These are phyloP conservation scores for Gypsophila paniculata DNA, from an alignment of 179 eudicot species.

Conservation along the genomic window DNA sequence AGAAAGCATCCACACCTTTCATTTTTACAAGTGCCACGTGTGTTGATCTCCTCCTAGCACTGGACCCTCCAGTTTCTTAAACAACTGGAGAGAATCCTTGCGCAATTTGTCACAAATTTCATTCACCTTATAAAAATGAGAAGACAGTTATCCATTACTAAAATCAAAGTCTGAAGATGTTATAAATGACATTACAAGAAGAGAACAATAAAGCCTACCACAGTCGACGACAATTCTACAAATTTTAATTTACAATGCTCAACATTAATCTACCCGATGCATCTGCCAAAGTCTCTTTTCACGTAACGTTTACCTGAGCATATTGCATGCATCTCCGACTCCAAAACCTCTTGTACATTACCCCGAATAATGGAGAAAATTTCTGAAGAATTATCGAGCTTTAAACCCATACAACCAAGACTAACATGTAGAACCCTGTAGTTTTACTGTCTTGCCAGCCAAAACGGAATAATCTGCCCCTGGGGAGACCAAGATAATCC, in stretches of 20 bases:
- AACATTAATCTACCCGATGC: neutral
- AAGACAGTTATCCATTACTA: too few relatives aligned
- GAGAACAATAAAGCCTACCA: neutral
- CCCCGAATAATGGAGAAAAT: neutral
- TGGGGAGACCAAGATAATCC: conserved; percentile 35
- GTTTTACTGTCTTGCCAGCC: conserved; percentile 39
- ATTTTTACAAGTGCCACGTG: too few relatives aligned
- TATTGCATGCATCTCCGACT: neutral
- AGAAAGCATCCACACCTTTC: too few relatives aligned
- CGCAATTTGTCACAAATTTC: too few relatives aligned
- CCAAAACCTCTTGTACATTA: neutral
- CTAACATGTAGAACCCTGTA: neutral
- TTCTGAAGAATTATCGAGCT: neutral
- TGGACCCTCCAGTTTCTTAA: too few relatives aligned
- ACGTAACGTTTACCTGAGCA: neutral
- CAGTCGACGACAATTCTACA: neutral
- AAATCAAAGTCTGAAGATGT: too few relatives aligned
- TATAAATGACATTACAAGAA: conserved; percentile 8
- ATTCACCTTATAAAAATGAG: too few relatives aligned
- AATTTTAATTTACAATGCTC: conserved; percentile 21
- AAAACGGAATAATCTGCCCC: conserved; percentile 40
- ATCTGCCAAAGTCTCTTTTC: neutral
- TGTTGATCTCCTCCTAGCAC: too few relatives aligned
- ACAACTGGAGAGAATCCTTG: too few relatives aligned
- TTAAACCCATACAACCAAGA: neutral